phyloP scores from a whole-genome alignment of 2,329 filamentous ascomycete genomes.

The Aspergillus cejpii region DNA sequence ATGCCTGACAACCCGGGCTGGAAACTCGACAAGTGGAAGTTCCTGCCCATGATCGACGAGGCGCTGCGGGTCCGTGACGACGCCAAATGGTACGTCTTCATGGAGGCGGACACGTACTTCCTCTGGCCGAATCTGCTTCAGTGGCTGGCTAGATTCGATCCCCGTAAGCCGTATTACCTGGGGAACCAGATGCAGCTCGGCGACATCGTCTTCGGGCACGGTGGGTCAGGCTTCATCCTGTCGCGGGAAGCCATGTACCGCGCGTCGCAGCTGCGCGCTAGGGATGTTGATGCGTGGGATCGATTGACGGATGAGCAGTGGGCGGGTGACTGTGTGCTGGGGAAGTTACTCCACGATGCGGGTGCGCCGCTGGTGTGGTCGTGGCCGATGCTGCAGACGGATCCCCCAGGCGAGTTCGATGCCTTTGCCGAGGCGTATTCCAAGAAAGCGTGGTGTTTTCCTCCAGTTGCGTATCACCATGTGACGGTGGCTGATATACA shows the following conservation, averaged over 20 bases:
- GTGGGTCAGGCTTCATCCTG: constrained; percentile 47
- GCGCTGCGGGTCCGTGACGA: constrained; percentile 39
- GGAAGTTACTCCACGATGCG: constrained; percentile 39
- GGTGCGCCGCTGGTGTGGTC: constrained; percentile 39
- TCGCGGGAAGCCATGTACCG: constrained; percentile 43
- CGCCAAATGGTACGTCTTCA: constrained; percentile 53
- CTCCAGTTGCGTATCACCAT: constrained; percentile 46
- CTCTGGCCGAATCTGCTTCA: constrained; percentile 47
- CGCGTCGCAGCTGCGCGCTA: constrained; percentile 32
- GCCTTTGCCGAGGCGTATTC: constrained; percentile 33
- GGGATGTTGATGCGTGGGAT: constrained; percentile 39
- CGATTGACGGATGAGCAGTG: constrained; percentile 38
- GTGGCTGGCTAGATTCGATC: constrained; percentile 47
- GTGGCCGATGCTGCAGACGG: constrained; percentile 42
- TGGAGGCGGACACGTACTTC: constrained; percentile 53
- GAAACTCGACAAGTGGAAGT: constrained; percentile 53
- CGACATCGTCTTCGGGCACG: constrained; percentile 45
- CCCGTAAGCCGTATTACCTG: constrained; percentile 44
- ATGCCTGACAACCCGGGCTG: constrained; percentile 42
- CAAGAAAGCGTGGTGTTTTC: constrained; percentile 44
- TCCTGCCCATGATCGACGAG: constrained; percentile 48
- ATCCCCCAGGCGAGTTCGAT: constrained; percentile 37
- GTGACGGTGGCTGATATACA: constrained; percentile 38
- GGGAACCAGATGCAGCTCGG: constrained; percentile 49
- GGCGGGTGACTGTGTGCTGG: constrained; percentile 46